phyloP scores from a whole-genome alignment of 148 eudicot genomes.

The Cornus florida region DNA sequence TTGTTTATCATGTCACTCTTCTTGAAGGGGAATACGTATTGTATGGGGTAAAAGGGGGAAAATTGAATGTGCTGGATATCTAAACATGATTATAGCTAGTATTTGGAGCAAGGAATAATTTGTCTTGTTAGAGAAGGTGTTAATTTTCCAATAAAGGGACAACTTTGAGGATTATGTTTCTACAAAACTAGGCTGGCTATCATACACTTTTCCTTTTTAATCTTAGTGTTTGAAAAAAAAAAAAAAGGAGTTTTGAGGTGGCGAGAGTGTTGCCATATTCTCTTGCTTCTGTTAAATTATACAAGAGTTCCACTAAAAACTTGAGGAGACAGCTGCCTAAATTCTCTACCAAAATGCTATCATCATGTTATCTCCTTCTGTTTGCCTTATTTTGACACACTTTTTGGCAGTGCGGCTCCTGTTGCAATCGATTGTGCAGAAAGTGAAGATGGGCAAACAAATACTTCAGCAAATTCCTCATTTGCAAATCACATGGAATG shows the following conservation, averaged over 20 bases:
- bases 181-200: no score
- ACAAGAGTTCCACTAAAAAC: no score
- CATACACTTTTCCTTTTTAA: background rate
- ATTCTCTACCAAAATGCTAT: background rate
- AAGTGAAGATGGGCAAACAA: constrained; percentile 14
- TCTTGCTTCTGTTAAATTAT: background rate
- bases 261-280: no score
- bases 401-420: constrained; percentile 21
- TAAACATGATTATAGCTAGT: no score
- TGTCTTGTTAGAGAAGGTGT: no score
- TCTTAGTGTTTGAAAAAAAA: background rate
- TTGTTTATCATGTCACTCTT: no score
- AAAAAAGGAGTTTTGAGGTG: background rate
- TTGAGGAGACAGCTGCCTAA: background rate
- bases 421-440: constrained; percentile 1
- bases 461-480: constrained; percentile 15
- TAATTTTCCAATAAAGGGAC: no score
- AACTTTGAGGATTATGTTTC: no score
- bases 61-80: no score
- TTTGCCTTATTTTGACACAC: background rate
- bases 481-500: constrained; percentile 6
- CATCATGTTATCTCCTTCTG: background rate
- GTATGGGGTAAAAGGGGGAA: no score
- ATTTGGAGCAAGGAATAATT: no score
- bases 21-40: no score